Evolutionary conservation across 805 yeast genomes (phyloP), one percentile per base, ranked within the genome.

Genomic region (Pichia pseudocactophila): DNA sequence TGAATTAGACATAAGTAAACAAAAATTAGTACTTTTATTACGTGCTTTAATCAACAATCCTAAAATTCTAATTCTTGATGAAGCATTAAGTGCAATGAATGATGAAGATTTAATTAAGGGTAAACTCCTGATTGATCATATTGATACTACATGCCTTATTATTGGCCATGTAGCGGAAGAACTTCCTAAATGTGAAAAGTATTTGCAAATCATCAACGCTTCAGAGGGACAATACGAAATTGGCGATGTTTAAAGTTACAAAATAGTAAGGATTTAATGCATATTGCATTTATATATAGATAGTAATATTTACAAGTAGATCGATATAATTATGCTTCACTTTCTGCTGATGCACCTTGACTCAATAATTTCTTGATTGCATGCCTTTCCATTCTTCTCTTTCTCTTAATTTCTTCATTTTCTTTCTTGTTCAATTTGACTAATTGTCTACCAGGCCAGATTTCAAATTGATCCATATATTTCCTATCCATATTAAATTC

Each of bases 81-180:
- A 90, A 65, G 95, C 97, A 0, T 76, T 90, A 45, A 84, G 95
- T 18, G 94, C 88, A 13, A 85, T 90, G 92, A 84, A 82, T 32
- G 80, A 77, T 41, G 73, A 69, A 17, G 70, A 74, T 28, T 68
- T 80, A 45, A 66, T 66, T 32, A 68, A 64, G 38, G 82, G 87
- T 42, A 78, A 78, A 50, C 64, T 65, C 27, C 51, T 78, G 7
- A 59, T 76, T 13, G 63, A 72, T 30, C 55, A 64, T 38, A 78
- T 79, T 73, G 49, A 48, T 16, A 84, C 94, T 0, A 80, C 96
- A 0, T 78, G 80, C 2, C 69, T 90, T 30, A 69, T 82, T 0
- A 82, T 92, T 19, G 95, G 95, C 0, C 98, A 90, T 59, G 71
- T 87, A 25, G 77, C 73, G 19, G 74, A 80, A 58, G 98, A 90